Conservation (phyloP, 2,329 filamentous ascomycete species). For the Diaporthe longicolla region DNA sequence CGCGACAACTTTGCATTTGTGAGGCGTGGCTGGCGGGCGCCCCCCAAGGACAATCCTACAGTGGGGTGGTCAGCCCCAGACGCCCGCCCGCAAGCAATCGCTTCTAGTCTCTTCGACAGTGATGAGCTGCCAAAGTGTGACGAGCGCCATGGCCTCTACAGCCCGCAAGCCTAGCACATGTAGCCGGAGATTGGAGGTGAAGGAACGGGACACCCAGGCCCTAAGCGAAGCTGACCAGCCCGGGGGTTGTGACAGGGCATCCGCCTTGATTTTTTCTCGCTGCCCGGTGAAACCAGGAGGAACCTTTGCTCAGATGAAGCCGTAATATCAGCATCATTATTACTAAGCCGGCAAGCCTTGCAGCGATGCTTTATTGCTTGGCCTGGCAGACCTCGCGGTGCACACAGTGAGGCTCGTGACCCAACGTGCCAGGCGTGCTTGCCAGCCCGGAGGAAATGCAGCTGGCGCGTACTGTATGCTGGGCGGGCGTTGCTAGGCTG, state of each 20-base stretch:
- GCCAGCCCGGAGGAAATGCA: not conserved
- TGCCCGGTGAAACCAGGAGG: slow-evolving; percentile 2
- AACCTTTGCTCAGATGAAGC: slow-evolving; percentile 14
- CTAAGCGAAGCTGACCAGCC: slow-evolving; percentile 27
- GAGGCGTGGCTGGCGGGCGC: not conserved
- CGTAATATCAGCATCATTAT: slow-evolving; percentile 1
- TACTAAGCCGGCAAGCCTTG: not conserved
- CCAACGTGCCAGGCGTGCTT: too few species aligned
- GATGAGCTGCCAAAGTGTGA: not conserved
- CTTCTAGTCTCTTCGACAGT: slow-evolving; percentile 4
- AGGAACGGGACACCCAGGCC: slow-evolving; percentile 8
- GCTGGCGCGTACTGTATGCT: not conserved
- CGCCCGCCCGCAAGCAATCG: not conserved
- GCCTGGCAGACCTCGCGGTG: not conserved
- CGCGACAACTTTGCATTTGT: not conserved
- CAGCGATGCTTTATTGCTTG: not conserved
- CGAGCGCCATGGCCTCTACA: not conserved
- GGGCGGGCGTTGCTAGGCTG: too few species aligned
- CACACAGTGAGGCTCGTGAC: not conserved
- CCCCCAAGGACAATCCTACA: too few species aligned
- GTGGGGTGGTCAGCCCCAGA: slow-evolving; percentile 10
- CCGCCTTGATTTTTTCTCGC: slow-evolving; percentile 24
- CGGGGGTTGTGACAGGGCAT: slow-evolving; percentile 27
- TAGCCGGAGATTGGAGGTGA: slow-evolving; percentile 12
- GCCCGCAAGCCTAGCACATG: not conserved